Evolutionary conservation across 1,284 basidiomycete genomes (phyloP).

Genomic region (Naganishia liquefaciens): DNA sequence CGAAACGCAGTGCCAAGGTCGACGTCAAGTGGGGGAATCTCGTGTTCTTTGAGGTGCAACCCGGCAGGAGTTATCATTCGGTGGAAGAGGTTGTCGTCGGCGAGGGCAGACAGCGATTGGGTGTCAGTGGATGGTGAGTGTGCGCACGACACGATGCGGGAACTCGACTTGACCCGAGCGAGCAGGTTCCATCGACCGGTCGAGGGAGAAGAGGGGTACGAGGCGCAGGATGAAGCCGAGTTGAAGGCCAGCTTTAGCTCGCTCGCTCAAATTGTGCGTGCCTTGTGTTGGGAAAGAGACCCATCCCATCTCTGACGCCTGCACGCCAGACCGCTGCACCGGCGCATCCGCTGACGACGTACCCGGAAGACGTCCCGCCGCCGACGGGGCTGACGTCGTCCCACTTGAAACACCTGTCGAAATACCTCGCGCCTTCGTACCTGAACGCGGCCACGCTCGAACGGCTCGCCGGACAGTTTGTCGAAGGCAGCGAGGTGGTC

Average conservation of each 20-base stretch:
- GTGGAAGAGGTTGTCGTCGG: constrained; percentile 93
- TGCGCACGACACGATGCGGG: neutral
- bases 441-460: constrained; percentile 78
- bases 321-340: constrained; percentile 64
- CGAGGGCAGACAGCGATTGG: constrained; percentile 71
- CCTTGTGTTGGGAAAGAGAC: neutral
- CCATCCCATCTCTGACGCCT: constrained; percentile 33
- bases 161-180: neutral
- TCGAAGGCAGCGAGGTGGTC: constrained; percentile 83
- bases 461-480: constrained; percentile 77
- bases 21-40: constrained; percentile 87
- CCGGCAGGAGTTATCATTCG: constrained; percentile 87
- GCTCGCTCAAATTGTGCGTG: constrained; percentile 53
- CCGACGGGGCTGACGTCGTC: constrained; percentile 62
- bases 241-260: constrained; percentile 64
- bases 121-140: constrained; percentile 83
- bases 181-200: constrained; percentile 82
- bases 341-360: constrained; percentile 54
- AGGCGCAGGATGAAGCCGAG: constrained; percentile 59
- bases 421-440: constrained; percentile 89
- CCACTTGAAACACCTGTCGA: constrained; percentile 68
- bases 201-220: constrained; percentile 85
- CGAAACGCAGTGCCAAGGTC: constrained; percentile 46
- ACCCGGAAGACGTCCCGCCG: constrained; percentile 41
- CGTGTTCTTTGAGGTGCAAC: constrained; percentile 83